These are phyloP conservation scores for Geotrichum australiense DNA, from an alignment of 1,139 yeast genomes.

Conservation along the genomic window DNA sequence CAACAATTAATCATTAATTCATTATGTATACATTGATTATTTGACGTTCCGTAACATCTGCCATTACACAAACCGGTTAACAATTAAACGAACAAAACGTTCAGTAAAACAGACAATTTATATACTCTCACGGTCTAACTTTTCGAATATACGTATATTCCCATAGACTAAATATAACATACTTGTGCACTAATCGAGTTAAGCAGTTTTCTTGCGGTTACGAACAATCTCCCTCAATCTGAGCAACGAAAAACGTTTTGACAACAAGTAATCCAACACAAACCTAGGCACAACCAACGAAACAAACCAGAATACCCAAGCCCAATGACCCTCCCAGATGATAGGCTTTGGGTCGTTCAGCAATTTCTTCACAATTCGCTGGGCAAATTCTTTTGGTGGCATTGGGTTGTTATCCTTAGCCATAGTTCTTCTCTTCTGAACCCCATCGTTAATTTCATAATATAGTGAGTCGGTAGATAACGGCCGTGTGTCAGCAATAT, in stretches of 20 bases:
- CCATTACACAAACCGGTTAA: too few relatives aligned
- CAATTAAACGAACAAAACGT: too few relatives aligned
- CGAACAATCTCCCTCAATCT: slow-evolving; percentile 15
- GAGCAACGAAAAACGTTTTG: slow-evolving; percentile 44
- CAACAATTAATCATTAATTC: too few relatives aligned
- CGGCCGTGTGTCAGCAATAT: slow-evolving; percentile 51
- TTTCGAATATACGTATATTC: too few relatives aligned
- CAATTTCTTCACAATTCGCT: slow-evolving; percentile 46
- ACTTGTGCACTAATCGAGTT: background rate
- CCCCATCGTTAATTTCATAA: slow-evolving; percentile 42
- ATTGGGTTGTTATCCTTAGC: slow-evolving; percentile 55
- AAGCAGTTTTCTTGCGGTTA: slow-evolving; percentile 1
- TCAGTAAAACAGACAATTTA: too few relatives aligned
- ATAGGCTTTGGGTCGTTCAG: slow-evolving; percentile 40
- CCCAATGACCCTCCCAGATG: slow-evolving; percentile 51
- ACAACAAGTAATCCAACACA: slow-evolving; percentile 42
- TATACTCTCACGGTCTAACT: too few relatives aligned
- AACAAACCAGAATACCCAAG: slow-evolving; percentile 37
- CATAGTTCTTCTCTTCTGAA: slow-evolving; percentile 52
- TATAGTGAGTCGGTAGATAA: slow-evolving; percentile 52
- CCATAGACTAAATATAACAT: too few relatives aligned
- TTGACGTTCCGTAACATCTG: too few relatives aligned
- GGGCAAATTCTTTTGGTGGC: slow-evolving; percentile 51
- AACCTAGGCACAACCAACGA: slow-evolving; percentile 43
- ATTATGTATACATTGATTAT: too few relatives aligned